Percentiles rank a stretch among this genome's conserved stretches.
phyloP scores from a whole-genome alignment of 1,284 basidiomycete genomes.

The Fomes fomentarius region DNA sequence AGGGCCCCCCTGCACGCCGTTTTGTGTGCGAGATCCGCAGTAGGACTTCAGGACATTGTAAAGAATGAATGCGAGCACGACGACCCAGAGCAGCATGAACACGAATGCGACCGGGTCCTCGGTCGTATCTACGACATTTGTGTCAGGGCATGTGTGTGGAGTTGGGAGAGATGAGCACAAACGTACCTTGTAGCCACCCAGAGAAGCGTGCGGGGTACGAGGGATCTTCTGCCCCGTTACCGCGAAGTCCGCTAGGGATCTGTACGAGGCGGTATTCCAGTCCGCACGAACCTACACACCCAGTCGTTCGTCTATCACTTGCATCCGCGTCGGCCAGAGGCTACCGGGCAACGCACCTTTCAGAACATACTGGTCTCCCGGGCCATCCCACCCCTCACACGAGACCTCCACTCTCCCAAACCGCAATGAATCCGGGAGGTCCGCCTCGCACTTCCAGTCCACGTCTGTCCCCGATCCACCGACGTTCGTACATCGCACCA shows the following conservation, averaged over 20 bases:
- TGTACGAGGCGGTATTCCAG: constrained; percentile 80
- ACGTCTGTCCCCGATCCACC: constrained; percentile 78
- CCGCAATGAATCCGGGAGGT: constrained; percentile 78
- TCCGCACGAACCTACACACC: constrained; percentile 83
- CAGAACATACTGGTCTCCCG: constrained; percentile 83
- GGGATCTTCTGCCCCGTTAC: constrained; percentile 21
- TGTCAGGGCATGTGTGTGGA: background rate
- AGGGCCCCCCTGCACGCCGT: constrained; percentile 14
- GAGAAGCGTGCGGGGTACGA: constrained; percentile 21
- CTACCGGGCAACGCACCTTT: constrained; percentile 60
- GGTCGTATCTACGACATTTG: constrained; percentile 3
- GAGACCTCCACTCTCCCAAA: constrained; percentile 84
- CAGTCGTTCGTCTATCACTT: too few relatives aligned
- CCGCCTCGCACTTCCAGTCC: constrained; percentile 94
- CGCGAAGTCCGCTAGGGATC: constrained; percentile 54
- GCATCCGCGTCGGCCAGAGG: background rate
- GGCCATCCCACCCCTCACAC: constrained; percentile 86
- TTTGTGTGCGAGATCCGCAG: constrained; percentile 35
- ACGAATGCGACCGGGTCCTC: constrained; percentile 36
- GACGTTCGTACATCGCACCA: constrained; percentile 82
- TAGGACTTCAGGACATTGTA: constrained; percentile 62
- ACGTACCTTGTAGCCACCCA: constrained; percentile 27
- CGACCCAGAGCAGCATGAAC: constrained; percentile 62
- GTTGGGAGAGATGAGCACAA: background rate
- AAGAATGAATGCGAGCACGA: constrained; percentile 54